These are phyloP conservation scores for Exophiala aquamarina DNA, from an alignment of 2,329 filamentous ascomycete genomes.

Conservation along the genomic window DNA sequence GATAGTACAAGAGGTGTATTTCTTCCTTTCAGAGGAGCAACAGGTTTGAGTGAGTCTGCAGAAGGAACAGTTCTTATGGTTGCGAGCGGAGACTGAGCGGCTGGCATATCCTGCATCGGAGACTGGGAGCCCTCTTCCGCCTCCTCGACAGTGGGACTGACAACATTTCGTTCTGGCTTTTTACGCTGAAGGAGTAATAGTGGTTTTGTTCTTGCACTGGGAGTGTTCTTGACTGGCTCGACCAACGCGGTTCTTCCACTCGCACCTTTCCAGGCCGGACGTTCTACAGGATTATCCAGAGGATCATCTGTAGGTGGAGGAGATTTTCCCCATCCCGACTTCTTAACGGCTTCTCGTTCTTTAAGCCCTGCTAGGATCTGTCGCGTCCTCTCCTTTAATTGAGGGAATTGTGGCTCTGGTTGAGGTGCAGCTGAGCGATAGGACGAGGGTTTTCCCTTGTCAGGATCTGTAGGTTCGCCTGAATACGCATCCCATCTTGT, in stretches of 20 bases:
- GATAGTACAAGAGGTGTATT: slow-evolving; percentile 33
- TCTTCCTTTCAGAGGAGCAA: slow-evolving; percentile 43
- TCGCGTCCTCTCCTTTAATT: slow-evolving; percentile 38
- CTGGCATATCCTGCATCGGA: slow-evolving; percentile 30
- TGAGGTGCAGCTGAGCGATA: slow-evolving; percentile 28
- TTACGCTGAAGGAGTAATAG: slow-evolving; percentile 30
- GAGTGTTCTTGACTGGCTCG: slow-evolving; percentile 63
- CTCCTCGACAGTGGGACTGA: neutral
- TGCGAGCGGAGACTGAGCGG: slow-evolving; percentile 32
- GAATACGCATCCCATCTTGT: slow-evolving; percentile 66
- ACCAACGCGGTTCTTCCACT: slow-evolving; percentile 68
- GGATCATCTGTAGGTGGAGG: slow-evolving; percentile 36
- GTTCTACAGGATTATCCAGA: slow-evolving; percentile 48
- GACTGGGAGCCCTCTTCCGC: slow-evolving; percentile 7
- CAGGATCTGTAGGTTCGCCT: slow-evolving; percentile 62
- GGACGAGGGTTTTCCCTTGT: slow-evolving; percentile 43
- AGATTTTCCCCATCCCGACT: slow-evolving; percentile 32
- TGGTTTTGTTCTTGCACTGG: slow-evolving; percentile 42
- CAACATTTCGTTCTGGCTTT: slow-evolving; percentile 4
- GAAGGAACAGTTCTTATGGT: slow-evolving; percentile 25
- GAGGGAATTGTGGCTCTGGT: slow-evolving; percentile 32
- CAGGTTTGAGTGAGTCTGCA: slow-evolving; percentile 43
- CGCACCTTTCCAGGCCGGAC: slow-evolving; percentile 67
- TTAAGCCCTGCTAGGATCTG: slow-evolving; percentile 31
- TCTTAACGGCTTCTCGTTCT: slow-evolving; percentile 35